These are phyloP conservation scores for Talaromyces borbonicus DNA, from an alignment of 495 filamentous ascomycete species.

Conservation along the genomic window DNA sequence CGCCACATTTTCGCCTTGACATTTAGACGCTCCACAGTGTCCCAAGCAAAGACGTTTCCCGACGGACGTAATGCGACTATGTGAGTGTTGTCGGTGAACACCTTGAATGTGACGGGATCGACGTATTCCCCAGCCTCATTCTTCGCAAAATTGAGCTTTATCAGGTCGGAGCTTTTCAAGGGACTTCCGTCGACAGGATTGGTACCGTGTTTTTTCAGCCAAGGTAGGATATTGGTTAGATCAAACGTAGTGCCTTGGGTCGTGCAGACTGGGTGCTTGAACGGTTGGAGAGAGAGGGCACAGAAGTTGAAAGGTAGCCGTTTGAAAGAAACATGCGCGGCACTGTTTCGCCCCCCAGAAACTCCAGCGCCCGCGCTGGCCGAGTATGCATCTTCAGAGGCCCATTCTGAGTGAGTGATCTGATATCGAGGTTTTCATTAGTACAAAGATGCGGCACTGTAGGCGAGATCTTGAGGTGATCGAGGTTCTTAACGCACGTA, in stretches of 20 bases:
- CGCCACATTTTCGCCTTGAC: conserved; percentile 96
- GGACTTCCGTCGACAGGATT: conserved; percentile 81
- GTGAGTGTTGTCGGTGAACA: conserved; percentile 96
- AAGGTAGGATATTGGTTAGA: conserved; percentile 75
- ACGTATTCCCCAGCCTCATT: conserved; percentile 91
- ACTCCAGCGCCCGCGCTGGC: conserved; percentile 66
- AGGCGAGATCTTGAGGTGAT: not conserved
- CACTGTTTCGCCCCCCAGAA: conserved; percentile 32
- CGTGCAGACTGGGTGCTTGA: conserved; percentile 77
- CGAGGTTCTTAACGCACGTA: conserved; percentile 53
- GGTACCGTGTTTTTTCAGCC: conserved; percentile 86
- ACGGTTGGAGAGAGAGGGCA: conserved; percentile 88
- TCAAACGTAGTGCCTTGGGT: conserved; percentile 72
- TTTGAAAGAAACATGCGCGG: conserved; percentile 58
- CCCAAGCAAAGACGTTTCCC: conserved; percentile 92
- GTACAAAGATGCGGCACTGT: not conserved
- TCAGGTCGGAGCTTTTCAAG: conserved; percentile 70
- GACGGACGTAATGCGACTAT: conserved; percentile 82
- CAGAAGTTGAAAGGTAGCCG: conserved; percentile 97
- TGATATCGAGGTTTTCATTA: conserved; percentile 17
- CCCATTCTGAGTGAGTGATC: conserved; percentile 95
- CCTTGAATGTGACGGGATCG: conserved; percentile 94
- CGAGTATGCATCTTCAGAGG: conserved; percentile 76
- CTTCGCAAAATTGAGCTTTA: conserved; percentile 83
- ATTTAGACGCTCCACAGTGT: conserved; percentile 90